A percentile compares a stretch with the other conserved stretches of the same genome.
Conservation (phyloP, 495 filamentous ascomycete species). For the Aspergillus cristatus region DNA sequence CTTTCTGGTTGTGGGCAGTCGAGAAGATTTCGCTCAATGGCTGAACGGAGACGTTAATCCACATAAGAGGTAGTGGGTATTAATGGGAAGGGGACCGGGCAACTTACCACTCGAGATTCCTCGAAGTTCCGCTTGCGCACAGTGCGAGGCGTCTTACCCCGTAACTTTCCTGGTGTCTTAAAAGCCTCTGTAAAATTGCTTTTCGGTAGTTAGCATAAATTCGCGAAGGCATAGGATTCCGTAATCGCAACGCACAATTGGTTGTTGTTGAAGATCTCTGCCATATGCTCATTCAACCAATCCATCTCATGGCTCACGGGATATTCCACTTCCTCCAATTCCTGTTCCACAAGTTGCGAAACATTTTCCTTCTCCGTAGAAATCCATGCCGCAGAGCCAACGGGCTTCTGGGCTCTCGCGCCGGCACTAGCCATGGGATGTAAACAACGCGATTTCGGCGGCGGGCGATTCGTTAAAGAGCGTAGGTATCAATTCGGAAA, state of each 20-base stretch:
- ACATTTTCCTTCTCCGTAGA: conserved; percentile 56
- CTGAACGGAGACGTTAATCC: conserved; percentile 35
- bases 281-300: conserved; percentile 97
- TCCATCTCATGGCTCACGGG: conserved; percentile 84
- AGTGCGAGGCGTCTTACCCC: conserved; percentile 88
- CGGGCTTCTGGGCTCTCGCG: conserved; percentile 40
- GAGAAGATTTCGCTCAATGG: conserved; percentile 77
- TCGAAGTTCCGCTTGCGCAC: conserved; percentile 56
- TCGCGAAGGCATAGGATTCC: conserved; percentile 1
- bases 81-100: background rate
- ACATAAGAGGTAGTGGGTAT: conserved; percentile 1
- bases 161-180: conserved; percentile 90
- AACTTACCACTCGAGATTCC: conserved; percentile 60
- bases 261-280: conserved; percentile 78
- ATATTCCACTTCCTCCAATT: conserved; percentile 83
- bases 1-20: conserved; percentile 38
- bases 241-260: conserved; percentile 54
- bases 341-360: conserved; percentile 53
- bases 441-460: conserved; percentile 25
- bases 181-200: conserved; percentile 87
- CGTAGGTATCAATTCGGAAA: background rate
- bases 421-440: conserved; percentile 39
- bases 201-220: conserved; percentile 24
- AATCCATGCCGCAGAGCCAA: conserved; percentile 63
- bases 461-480: background rate